A percentile compares a stretch with the other conserved stretches of the same genome.
Evolutionary conservation across 106 monocot species (phyloP).

Genomic region (Posidonia australis): DNA sequence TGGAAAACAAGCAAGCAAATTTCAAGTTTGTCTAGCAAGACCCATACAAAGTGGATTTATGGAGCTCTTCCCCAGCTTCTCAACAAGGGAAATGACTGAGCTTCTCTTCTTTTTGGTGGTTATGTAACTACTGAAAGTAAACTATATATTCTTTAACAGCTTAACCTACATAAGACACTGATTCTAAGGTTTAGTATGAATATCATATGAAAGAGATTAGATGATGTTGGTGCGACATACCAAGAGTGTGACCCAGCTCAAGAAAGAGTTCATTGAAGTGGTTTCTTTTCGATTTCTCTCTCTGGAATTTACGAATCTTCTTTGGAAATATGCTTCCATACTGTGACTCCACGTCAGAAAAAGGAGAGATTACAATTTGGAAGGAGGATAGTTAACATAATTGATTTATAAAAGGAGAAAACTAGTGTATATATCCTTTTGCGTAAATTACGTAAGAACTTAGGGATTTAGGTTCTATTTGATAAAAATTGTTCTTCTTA

Average conservation of each 20-base stretch:
- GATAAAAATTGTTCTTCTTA: no score
- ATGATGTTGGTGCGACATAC: conserved; percentile 19
- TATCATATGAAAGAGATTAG: neutral
- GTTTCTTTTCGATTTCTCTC: conserved; percentile 88
- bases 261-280: conserved; percentile 70
- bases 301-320: conserved; percentile 80
- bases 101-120: neutral
- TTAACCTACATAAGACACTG: no score
- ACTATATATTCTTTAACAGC: no score
- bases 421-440: no score
- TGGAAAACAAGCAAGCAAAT: neutral
- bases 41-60: neutral
- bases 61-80: neutral
- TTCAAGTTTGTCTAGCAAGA: neutral
- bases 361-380: no score
- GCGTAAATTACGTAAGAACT: no score
- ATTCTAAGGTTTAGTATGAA: no score
- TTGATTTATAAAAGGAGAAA: no score
- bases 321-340: conserved; percentile 34
- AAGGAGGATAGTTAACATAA: no score
- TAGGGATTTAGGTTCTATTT: no score
- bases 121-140: no score
- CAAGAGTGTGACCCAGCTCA: conserved; percentile 55
- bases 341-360: no score
- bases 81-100: neutral